A percentile compares a stretch with the other conserved stretches of the same genome.
These are phyloP conservation scores for Persicaria tinctoria DNA, from an alignment of 148 eudicot species.

Conservation along the genomic window DNA sequence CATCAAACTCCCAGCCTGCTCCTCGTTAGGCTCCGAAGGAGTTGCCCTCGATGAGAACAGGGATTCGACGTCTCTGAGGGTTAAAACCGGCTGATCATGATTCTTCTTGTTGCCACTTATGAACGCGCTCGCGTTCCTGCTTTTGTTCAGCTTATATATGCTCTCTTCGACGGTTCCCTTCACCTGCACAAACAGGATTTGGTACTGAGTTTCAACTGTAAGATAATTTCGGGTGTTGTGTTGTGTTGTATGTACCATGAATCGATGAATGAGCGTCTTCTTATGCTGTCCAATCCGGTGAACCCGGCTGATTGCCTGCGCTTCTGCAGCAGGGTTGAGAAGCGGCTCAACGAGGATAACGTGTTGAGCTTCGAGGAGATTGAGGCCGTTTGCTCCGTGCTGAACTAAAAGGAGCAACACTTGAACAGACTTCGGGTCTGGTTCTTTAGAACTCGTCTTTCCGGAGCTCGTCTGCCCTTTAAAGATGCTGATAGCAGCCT, in stretches of 20 bases:
- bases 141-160: constrained; percentile 68
- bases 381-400: constrained; percentile 94
- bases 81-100: constrained; percentile 77
- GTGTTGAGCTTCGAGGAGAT: constrained; percentile 95
- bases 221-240: background rate
- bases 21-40: constrained; percentile 17
- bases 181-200: constrained; percentile 34
- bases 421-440: constrained; percentile 39
- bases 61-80: constrained; percentile 73
- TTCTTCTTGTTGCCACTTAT: constrained; percentile 78
- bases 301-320: constrained; percentile 91
- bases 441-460: constrained; percentile 15
- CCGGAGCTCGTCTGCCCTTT: constrained; percentile 41
- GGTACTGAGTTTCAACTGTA: background rate
- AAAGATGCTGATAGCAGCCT: constrained; percentile 62
- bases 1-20: constrained; percentile 35
- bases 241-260: constrained; percentile 33
- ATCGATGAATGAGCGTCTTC: constrained; percentile 79
- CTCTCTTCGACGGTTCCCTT: constrained; percentile 94
- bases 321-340: constrained; percentile 95
- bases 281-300: constrained; percentile 85
- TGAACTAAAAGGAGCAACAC: constrained; percentile 74
- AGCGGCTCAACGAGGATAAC: constrained; percentile 91
- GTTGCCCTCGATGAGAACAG: constrained; percentile 31
- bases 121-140: constrained; percentile 47